Evolutionary conservation across 306 rosid genomes (phyloP).

Genomic region (Lathyrus sativus): DNA sequence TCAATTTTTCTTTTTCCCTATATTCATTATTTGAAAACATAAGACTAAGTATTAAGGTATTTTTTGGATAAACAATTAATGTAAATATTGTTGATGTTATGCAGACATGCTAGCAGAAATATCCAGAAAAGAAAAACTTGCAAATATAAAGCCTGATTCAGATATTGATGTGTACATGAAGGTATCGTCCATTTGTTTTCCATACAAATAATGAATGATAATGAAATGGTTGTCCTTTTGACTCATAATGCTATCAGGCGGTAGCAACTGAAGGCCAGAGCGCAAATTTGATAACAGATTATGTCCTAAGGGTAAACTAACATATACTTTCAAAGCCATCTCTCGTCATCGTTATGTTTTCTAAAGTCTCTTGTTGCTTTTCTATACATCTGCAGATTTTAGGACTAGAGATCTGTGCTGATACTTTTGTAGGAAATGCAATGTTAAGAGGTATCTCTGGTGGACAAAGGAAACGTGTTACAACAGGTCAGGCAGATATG

Average conservation of each 20-base stretch:
- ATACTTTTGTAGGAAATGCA: slow-evolving; percentile 56
- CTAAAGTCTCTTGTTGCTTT: no score
- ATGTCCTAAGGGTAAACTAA: slow-evolving; percentile 57
- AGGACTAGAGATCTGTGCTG: slow-evolving; percentile 57
- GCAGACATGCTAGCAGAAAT: slow-evolving; percentile 66
- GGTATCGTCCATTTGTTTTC: slow-evolving; percentile 38
- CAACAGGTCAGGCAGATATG: slow-evolving; percentile 45
- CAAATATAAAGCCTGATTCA: slow-evolving; percentile 62
- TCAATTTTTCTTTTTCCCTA: not conserved
- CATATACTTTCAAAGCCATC: not conserved
- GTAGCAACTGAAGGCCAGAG: slow-evolving; percentile 66
- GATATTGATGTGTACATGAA: slow-evolving; percentile 73
- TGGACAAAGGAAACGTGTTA: slow-evolving; percentile 63
- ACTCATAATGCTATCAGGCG: slow-evolving; percentile 49
- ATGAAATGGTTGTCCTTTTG: slow-evolving; percentile 9
- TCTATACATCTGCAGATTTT: slow-evolving; percentile 38
- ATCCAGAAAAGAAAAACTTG: slow-evolving; percentile 65
- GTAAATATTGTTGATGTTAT: not conserved
- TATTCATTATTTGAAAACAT: no score
- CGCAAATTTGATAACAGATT: slow-evolving; percentile 60
- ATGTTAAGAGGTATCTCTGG: slow-evolving; percentile 56
- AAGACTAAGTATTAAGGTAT: no score
- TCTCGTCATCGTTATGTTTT: not conserved
- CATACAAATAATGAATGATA: not conserved
- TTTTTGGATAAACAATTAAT: no score